phyloP scores from a whole-genome alignment of 129 eudicot genomes.

The Centaurea solstitialis region DNA sequence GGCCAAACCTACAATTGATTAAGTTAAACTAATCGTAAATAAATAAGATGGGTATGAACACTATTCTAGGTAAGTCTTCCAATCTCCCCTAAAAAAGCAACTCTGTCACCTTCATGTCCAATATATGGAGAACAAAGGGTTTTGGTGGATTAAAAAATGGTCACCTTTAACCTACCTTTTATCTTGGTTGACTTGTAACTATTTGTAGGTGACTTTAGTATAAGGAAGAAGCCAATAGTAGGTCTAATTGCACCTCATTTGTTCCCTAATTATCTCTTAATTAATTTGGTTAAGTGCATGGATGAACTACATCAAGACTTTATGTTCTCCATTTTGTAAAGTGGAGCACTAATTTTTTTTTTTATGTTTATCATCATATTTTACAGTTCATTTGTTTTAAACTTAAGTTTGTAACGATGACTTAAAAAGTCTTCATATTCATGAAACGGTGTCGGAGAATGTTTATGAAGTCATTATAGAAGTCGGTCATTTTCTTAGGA shows the following conservation, averaged over 20 bases:
- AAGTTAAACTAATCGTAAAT: slow-evolving; percentile 7
- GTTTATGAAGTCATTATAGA: not conserved
- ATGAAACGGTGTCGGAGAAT: not conserved
- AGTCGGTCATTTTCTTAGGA: not conserved
- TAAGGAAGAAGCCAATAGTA: slow-evolving; percentile 21
- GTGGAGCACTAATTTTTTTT: not conserved
- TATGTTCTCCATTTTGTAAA: not conserved
- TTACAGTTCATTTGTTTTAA: not conserved
- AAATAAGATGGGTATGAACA: slow-evolving; percentile 22
- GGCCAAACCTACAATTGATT: slow-evolving; percentile 18
- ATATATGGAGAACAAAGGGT: slow-evolving; percentile 33
- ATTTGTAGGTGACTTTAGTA: slow-evolving; percentile 15
- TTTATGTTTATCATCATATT: not conserved
- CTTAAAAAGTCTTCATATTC: not conserved
- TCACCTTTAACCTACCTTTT: slow-evolving; percentile 24
- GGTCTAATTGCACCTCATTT: slow-evolving; percentile 13
- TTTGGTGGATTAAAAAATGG: slow-evolving; percentile 24
- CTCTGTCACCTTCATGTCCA: slow-evolving; percentile 35
- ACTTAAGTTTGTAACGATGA: not conserved
- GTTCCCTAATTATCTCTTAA: slow-evolving; percentile 19
- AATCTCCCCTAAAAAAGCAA: slow-evolving; percentile 25
- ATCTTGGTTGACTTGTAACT: slow-evolving; percentile 25
- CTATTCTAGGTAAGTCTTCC: slow-evolving; percentile 29
- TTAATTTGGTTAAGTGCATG: slow-evolving; percentile 21
- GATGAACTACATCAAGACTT: slow-evolving; percentile 10